Percentiles rank a stretch among this genome's conserved stretches.
These are phyloP conservation scores for Candida tammaniensis DNA, from an alignment of 805 yeast species.

Conservation along the genomic window DNA sequence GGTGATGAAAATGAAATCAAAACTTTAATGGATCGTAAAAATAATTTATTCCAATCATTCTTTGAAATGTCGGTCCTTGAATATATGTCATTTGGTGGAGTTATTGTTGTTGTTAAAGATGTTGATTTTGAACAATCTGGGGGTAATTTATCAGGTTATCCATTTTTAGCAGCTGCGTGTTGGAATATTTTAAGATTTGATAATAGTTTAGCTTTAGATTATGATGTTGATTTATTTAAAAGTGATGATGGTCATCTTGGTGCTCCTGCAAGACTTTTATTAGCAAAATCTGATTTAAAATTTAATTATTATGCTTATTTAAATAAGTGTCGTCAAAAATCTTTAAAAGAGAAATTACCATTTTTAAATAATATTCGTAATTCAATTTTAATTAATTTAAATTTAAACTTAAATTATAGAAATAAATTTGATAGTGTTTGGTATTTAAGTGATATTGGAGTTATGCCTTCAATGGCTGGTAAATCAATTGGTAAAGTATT, in stretches of 20 bases:
- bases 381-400: constrained; percentile 40
- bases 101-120: constrained; percentile 50
- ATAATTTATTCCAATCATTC: constrained; percentile 44
- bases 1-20: constrained; percentile 25
- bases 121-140: constrained; percentile 34
- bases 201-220: constrained; percentile 13
- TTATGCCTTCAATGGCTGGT: constrained; percentile 56
- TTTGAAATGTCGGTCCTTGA: constrained; percentile 55
- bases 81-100: constrained; percentile 47
- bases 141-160: constrained; percentile 25
- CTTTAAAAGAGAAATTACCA: constrained; percentile 49
- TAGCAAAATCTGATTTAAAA: constrained; percentile 19
- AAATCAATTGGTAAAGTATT: constrained; percentile 55
- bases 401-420: constrained; percentile 23
- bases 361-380: constrained; percentile 43
- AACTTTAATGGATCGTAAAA: constrained; percentile 18
- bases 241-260: constrained; percentile 1
- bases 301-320: constrained; percentile 32
- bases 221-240: constrained; percentile 7
- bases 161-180: constrained; percentile 53
- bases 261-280: neutral
- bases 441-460: constrained; percentile 60
- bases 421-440: constrained; percentile 40
- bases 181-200: constrained; percentile 31
- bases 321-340: constrained; percentile 46